phyloP scores from a whole-genome alignment of 2,329 filamentous ascomycete genomes.

The Rhynchosporium secalis region DNA sequence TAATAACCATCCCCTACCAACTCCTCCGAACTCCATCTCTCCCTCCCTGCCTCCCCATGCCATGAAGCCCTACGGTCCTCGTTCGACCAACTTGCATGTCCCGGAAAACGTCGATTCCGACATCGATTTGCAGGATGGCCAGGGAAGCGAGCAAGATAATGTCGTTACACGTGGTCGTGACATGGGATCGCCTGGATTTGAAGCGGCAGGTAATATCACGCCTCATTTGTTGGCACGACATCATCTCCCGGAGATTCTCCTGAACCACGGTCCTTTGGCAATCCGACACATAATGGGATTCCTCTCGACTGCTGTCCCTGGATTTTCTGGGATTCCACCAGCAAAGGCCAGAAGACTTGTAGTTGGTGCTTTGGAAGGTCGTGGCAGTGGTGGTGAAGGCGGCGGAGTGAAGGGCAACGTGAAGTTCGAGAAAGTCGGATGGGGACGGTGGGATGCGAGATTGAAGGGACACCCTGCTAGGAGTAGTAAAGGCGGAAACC shows the following conservation, averaged over 20 bases:
- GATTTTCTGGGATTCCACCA: conserved; percentile 84
- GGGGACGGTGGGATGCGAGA: conserved; percentile 92
- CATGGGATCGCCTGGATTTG: conserved; percentile 47
- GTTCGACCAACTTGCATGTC: conserved; percentile 39
- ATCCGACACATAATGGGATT: conserved; percentile 96
- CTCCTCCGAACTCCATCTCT: conserved; percentile 93
- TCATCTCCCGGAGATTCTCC: conserved; percentile 85
- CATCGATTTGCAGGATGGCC: conserved; percentile 75
- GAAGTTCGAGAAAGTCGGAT: conserved; percentile 92
- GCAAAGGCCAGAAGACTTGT: conserved; percentile 89
- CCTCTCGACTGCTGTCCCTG: conserved; percentile 88
- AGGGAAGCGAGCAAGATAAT: conserved; percentile 42
- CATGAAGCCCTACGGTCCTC: conserved; percentile 61
- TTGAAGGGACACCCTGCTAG: conserved; percentile 63
- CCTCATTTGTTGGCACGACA: conserved; percentile 82
- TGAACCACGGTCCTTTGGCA: conserved; percentile 85
- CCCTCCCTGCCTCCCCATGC: conserved; percentile 81
- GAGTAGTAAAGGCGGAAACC: conserved; percentile 39
- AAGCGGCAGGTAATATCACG: conserved; percentile 81
- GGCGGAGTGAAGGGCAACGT: conserved; percentile 69
- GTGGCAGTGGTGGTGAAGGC: conserved; percentile 57
- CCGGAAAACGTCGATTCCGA: conserved; percentile 78
- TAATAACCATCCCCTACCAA: conserved; percentile 70
- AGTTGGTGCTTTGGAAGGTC: conserved; percentile 86
- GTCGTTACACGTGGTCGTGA: conserved; percentile 24